Evolutionary conservation across 441 rosid genomes (phyloP).

Genomic region (Populus hybrid): DNA sequence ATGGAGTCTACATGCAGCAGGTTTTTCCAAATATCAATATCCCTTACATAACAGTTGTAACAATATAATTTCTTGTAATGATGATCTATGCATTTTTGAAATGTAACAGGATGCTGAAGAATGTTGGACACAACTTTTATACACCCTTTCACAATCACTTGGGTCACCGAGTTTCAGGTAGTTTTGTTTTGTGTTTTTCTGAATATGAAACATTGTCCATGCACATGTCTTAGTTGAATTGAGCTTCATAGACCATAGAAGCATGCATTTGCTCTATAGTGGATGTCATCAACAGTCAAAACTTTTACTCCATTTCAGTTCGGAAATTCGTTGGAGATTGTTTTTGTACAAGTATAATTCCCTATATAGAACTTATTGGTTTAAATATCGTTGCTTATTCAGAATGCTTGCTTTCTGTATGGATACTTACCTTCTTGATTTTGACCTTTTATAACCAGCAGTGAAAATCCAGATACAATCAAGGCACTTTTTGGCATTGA

Average conservation of each 20-base stretch:
- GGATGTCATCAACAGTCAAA: background rate
- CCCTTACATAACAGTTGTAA: background rate
- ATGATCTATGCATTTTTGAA: constrained; percentile 19
- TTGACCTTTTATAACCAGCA: constrained; percentile 28
- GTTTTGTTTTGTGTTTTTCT: constrained; percentile 9
- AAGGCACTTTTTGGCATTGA: constrained; percentile 78
- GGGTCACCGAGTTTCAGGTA: constrained; percentile 57
- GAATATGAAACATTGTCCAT: too few species aligned
- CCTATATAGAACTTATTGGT: constrained; percentile 1
- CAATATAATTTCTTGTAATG: constrained; percentile 7
- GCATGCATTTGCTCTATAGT: background rate
- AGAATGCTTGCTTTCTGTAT: background rate
- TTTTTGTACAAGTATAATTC: background rate
- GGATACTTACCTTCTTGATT: background rate
- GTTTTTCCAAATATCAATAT: constrained; percentile 31
- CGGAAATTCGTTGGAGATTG: background rate
- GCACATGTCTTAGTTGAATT: background rate
- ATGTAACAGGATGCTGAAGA: constrained; percentile 86
- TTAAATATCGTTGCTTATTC: constrained; percentile 3
- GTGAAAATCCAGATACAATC: constrained; percentile 57
- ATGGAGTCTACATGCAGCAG: constrained; percentile 98
- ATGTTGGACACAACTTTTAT: constrained; percentile 91
- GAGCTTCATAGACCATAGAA: background rate
- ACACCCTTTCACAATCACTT: constrained; percentile 83
- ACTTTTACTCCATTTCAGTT: background rate